These are phyloP conservation scores for Thecaphora thlaspeos DNA, from an alignment of 1,284 basidiomycete species.

Conservation along the genomic window DNA sequence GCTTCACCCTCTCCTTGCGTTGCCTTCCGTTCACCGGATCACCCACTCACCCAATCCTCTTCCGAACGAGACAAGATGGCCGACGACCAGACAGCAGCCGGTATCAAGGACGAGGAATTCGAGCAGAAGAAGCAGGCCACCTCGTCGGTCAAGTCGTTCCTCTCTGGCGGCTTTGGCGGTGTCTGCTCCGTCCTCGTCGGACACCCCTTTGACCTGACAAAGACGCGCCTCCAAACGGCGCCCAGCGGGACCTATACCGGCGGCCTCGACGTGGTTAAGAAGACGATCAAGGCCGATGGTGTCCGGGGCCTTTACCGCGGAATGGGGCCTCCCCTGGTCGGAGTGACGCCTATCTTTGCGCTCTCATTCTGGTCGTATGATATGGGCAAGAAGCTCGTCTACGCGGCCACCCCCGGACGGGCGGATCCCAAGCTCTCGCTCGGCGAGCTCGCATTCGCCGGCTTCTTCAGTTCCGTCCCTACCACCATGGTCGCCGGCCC, in stretches of 20 bases:
- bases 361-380: constrained; percentile 99
- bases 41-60: too few species aligned
- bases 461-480: constrained; percentile 91
- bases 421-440: constrained; percentile 69
- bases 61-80: constrained; percentile 42
- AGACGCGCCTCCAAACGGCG: constrained; percentile 89
- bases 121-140: constrained; percentile 47
- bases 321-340: constrained; percentile 90
- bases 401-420: constrained; percentile 66
- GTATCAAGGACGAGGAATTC: constrained; percentile 37
- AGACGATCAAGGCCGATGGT: constrained; percentile 85
- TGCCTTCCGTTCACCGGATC: background rate
- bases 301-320: constrained; percentile 87
- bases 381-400: constrained; percentile 84
- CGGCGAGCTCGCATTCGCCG: constrained; percentile 83
- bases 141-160: constrained; percentile 55
- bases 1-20: too few species aligned
- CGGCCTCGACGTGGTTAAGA: constrained; percentile 87
- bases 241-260: constrained; percentile 85
- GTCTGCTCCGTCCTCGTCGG: constrained; percentile 83
- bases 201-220: constrained; percentile 96
- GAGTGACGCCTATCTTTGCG: constrained; percentile 98
- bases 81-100: constrained; percentile 42
- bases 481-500: constrained; percentile 89
- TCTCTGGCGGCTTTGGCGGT: constrained; percentile 82